Base-by-base conservation (phyloP, 1,284 basidiomycete genomes). In the Moesziomyces sp. region DNA sequence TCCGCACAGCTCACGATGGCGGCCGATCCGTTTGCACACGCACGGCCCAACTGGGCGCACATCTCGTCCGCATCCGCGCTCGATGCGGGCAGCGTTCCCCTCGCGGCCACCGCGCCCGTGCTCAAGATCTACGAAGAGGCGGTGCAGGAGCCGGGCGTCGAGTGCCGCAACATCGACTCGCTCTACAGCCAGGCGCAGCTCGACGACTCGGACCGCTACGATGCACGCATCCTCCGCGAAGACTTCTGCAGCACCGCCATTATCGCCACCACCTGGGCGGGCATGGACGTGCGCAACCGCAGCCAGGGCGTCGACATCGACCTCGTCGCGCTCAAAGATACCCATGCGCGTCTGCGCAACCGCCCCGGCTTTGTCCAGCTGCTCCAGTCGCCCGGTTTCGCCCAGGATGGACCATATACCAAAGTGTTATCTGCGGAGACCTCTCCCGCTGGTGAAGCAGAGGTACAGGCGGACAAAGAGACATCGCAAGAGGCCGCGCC, bases 251-350 rank as follows among this genome's bases (percentile, higher is more conserved):
- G 65, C 38, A 69, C 52, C 46, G 77, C 73, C 1, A 58, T 78
- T 44, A 64, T 80, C n/a, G 78, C 78, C 3, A 47, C 56, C 18
- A 68, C 72, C 16, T 80, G 78, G 78, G 61, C 79, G 8, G 30
- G 48, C 9, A 46, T 80, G 43, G 65, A 63, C 33, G 35, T 26
- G 5, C 21, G 52, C 21, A 76, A 78, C 44, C 44, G 33, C 14
- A 47, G 73, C 9, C 78, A 79, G 46, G 77, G 73, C 21, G 77
- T 80, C 11, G 78, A 80, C 42, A 76, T 80, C 24, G 78, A 80
- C 43, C 54, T 77, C 8, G 63, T 67, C 2, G 78, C 78, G 18
- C 57, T 80, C 14, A 23, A 40, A 3, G 64, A 73, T 44, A 76
- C 73, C n/a, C 67, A 71, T n/a, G 18, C 26, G 5, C 45, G 57